Percentiles rank a stretch among this genome's conserved stretches.
phyloP scores from a whole-genome alignment of 2,329 filamentous ascomycete species.

The Ceratocystis destructans region DNA sequence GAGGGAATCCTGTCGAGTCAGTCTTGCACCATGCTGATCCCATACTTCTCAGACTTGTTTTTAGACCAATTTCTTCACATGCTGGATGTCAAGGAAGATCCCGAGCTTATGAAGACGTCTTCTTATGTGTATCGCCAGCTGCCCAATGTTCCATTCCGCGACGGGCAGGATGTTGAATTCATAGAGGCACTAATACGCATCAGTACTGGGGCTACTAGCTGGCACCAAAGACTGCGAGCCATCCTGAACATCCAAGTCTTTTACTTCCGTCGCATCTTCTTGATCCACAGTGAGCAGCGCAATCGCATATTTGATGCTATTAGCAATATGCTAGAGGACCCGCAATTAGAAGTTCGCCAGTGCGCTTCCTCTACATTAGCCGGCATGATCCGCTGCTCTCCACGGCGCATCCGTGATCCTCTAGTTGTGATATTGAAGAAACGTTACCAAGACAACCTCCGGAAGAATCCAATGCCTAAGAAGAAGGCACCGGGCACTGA shows the following conservation, averaged over 20 bases:
- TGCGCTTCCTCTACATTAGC: constrained; percentile 86
- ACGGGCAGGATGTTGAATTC: constrained; percentile 72
- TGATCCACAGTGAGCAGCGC: constrained; percentile 62
- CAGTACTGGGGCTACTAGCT: constrained; percentile 68
- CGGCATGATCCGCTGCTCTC: constrained; percentile 96
- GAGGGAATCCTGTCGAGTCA: constrained; percentile 82
- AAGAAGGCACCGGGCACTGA: constrained; percentile 36
- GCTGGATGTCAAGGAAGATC: constrained; percentile 99
- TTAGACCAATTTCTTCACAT: constrained; percentile 93
- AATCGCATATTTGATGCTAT: constrained; percentile 77
- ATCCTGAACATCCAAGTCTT: constrained; percentile 98
- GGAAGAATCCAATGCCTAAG: constrained; percentile 77
- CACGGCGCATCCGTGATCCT: constrained; percentile 59
- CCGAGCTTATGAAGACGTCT: constrained; percentile 81
- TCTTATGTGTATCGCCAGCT: constrained; percentile 96
- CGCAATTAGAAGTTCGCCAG: constrained; percentile 84
- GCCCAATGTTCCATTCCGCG: constrained; percentile 84
- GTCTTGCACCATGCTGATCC: constrained; percentile 79
- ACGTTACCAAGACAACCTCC: constrained; percentile 66
- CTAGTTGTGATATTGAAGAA: constrained; percentile 63
- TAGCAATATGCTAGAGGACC: constrained; percentile 85
- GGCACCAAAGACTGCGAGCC: constrained; percentile 90
- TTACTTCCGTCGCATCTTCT: constrained; percentile 91
- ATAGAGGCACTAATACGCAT: constrained; percentile 78
- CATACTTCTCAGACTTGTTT: constrained; percentile 80